Base-by-base conservation (phyloP, 2,329 filamentous ascomycete genomes). In the Colletotrichum higginsianum region DNA sequence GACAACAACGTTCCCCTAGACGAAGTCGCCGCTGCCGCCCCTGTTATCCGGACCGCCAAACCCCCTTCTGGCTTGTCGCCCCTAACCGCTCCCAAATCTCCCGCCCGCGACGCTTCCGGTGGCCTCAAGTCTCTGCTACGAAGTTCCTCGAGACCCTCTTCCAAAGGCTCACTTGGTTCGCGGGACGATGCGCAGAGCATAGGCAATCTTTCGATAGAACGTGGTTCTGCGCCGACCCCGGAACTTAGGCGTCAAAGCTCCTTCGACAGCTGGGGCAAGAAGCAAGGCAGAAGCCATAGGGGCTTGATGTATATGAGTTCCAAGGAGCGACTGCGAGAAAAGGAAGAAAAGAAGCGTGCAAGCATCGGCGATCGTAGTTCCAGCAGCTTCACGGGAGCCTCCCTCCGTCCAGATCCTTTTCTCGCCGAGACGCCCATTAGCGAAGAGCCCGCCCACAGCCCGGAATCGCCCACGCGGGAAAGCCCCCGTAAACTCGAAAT, bases 11-110 rank as follows among this genome's bases (percentile, higher is more conserved):
- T 84, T 7, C 84, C 87, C 13, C 81, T 91, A 74, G 87, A 91
- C 81, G 88, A 92, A 66, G 82, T 91, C 55, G 87, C 90, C 40
- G 90, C 90, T 26, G 84, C 85, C 58, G 84, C 94, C 15, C 94
- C 95, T 21, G 89, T 96, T 66, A 89, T 97, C 76, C 91, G 92
- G 74, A 97, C 95, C 42, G 90, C 94, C 42, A 95, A 95, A 80
- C 92, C 92, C 9, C 93, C 93, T 0, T 94, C 93, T 61, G 93
- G 93, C 65, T 90, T 91, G 76, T 95, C 93, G 35, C 83, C 91
- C 21, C 82, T 93, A 62, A 94, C 92, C n/a, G 89, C 91, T 0
- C 87, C 87, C 70, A 90, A 86, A 73, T 89, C 84, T 38, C 84
- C 86, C 23, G 82, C 82, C 64, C 85, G 85, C 72, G 88, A 88